Evolutionary conservation across 2,329 filamentous ascomycete species (phyloP).

Genomic region (Biscogniauxia marginata): DNA sequence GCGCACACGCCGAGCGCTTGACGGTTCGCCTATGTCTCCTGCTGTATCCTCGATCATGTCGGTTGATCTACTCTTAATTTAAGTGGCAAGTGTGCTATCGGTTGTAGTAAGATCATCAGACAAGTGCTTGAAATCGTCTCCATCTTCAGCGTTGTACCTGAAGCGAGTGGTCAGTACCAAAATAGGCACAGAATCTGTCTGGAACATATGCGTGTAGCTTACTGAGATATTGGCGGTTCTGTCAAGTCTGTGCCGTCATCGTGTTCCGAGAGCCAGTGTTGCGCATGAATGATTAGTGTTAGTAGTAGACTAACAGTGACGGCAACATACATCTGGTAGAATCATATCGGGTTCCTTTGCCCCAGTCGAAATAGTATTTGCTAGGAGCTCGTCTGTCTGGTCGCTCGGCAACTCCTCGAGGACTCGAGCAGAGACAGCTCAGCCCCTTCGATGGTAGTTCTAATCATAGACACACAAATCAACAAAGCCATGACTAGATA

Average conservation of each 20-base stretch:
- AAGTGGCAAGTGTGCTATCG: too few species aligned
- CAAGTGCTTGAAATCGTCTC: too few species aligned
- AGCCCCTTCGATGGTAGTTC: neutral
- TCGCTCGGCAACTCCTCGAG: neutral
- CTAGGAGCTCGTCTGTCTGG: neutral
- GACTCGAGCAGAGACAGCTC: neutral
- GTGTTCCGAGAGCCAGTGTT: neutral
- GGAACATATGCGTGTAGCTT: too few species aligned
- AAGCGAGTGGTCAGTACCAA: neutral
- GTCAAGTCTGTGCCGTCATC: neutral
- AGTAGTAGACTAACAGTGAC: too few species aligned
- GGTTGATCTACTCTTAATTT: too few species aligned
- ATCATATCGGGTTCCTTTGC: neutral
- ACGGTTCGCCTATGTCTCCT: neutral
- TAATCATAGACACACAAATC: neutral
- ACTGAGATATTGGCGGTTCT: neutral
- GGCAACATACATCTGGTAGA: neutral
- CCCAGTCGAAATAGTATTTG: neutral
- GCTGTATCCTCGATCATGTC: too few species aligned
- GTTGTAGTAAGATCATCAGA: too few species aligned
- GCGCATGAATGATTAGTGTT: too few species aligned
- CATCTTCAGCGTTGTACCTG: neutral
- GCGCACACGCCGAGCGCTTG: neutral
- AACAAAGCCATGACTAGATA: neutral
- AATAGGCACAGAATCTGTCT: too few species aligned